Evolutionary conservation across 352 stramenopile genomes (phyloP).

Genomic region (Phytophthora pluvialis): DNA sequence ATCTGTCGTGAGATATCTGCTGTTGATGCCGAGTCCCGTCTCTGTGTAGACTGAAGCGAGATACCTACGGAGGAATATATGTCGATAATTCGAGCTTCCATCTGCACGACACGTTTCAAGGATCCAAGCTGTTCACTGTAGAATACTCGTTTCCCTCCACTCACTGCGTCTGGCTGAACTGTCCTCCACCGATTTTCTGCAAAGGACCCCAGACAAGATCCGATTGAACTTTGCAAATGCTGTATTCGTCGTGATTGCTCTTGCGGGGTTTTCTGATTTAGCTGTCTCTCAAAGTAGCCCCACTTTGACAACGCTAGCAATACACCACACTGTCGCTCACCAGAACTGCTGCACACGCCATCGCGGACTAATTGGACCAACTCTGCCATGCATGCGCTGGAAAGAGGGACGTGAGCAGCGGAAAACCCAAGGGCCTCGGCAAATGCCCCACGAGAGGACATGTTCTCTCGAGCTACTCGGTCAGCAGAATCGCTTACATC

Average conservation of each 20-base stretch:
- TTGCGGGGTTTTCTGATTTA: slow-evolving; percentile 2
- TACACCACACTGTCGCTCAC: slow-evolving; percentile 66
- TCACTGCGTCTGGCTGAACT: slow-evolving; percentile 8
- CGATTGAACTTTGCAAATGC: slow-evolving; percentile 36
- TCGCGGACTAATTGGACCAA: slow-evolving; percentile 33
- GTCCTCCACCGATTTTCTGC: slow-evolving; percentile 57
- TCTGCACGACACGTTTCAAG: slow-evolving; percentile 56
- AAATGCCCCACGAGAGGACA: slow-evolving; percentile 52
- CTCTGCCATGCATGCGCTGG: slow-evolving; percentile 16
- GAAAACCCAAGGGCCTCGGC: slow-evolving; percentile 65
- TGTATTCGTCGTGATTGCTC: slow-evolving; percentile 15
- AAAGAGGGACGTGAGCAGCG: slow-evolving; percentile 37
- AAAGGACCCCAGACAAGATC: slow-evolving; percentile 37
- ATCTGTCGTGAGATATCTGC: slow-evolving; percentile 64
- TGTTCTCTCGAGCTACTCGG: slow-evolving; percentile 15
- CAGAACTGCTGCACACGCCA: slow-evolving; percentile 46
- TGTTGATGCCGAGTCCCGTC: slow-evolving; percentile 27
- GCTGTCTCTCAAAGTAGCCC: slow-evolving; percentile 49
- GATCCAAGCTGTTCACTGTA: slow-evolving; percentile 64
- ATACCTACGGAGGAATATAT: slow-evolving; percentile 53
- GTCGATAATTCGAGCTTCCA: slow-evolving; percentile 61
- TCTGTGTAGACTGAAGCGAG: slow-evolving; percentile 21
- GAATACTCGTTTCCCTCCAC: slow-evolving; percentile 20
- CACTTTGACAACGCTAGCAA: slow-evolving; percentile 63
- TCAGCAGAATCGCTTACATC: slow-evolving; percentile 4